phyloP scores from a whole-genome alignment of 805 yeast genomes.

The Lipomyces mesembrius region DNA sequence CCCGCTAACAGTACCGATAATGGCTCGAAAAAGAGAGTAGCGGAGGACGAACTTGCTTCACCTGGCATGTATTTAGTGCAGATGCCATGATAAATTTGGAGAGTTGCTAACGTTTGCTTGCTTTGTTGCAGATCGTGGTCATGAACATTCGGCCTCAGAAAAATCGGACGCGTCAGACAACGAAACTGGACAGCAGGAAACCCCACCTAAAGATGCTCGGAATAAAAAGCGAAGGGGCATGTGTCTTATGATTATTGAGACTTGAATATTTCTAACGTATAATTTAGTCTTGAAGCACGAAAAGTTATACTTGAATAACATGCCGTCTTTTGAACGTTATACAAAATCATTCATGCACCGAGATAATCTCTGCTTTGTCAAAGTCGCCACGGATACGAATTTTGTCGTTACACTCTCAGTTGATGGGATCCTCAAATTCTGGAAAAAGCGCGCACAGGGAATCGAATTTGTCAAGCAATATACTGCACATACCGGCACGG shows the following conservation, averaged over 20 bases:
- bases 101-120: not conserved
- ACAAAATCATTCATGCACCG: constrained; percentile 41
- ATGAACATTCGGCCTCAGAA: not conserved
- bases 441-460: constrained; percentile 40
- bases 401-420: constrained; percentile 44
- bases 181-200: constrained; percentile 28
- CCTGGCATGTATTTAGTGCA: not conserved
- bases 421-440: constrained; percentile 48
- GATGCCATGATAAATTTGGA: not conserved
- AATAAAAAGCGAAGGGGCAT: constrained; percentile 26
- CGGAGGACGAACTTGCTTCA: not conserved
- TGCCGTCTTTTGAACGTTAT: constrained; percentile 39
- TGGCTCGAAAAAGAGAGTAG: not conserved
- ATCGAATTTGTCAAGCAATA: constrained; percentile 47
- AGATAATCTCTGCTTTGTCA: constrained; percentile 26
- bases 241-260: not conserved
- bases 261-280: too few species aligned
- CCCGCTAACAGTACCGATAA: not conserved
- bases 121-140: not conserved
- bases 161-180: constrained; percentile 13
- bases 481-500: constrained; percentile 38
- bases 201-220: constrained; percentile 17
- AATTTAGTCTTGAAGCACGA: constrained; percentile 34
- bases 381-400: constrained; percentile 31
- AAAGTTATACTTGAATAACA: constrained; percentile 23